Conservation (phyloP, 257 asterid genomes). For the Nyctanthes arbortristis region DNA sequence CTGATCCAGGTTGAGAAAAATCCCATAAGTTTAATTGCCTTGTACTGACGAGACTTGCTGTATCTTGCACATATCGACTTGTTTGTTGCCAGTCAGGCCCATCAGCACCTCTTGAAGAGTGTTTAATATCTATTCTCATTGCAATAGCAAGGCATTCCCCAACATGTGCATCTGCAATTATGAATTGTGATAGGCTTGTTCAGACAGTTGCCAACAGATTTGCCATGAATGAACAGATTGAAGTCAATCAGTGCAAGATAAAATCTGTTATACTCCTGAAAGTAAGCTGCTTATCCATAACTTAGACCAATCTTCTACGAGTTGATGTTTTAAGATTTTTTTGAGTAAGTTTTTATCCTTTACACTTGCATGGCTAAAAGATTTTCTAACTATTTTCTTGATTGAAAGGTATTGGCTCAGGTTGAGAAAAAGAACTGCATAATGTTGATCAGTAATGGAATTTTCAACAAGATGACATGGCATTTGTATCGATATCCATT, state of each 20-base stretch:
- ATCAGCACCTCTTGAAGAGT: constrained; percentile 66
- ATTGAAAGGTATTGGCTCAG: constrained; percentile 73
- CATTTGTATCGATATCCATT: constrained; percentile 66
- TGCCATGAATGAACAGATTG: constrained; percentile 50
- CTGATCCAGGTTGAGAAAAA: constrained; percentile 8
- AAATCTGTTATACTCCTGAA: constrained; percentile 73
- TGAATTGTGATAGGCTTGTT: constrained; percentile 68
- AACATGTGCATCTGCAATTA: constrained; percentile 74
- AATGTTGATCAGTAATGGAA: constrained; percentile 58
- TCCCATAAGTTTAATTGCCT: constrained; percentile 3
- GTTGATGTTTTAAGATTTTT: background rate
- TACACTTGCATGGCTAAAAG: background rate
- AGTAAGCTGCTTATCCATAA: constrained; percentile 40
- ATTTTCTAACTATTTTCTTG: constrained; percentile 14
- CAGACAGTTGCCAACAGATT: constrained; percentile 73
- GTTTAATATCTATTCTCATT: constrained; percentile 72
- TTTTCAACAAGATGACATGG: constrained; percentile 72
- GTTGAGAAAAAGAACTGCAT: constrained; percentile 58
- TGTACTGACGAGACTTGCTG: background rate
- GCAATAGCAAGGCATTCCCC: constrained; percentile 95
- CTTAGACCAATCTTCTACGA: background rate
- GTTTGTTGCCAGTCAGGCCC: constrained; percentile 64
- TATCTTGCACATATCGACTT: constrained; percentile 16
- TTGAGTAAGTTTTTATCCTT: background rate
- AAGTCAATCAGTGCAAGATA: constrained; percentile 63